Evolutionary conservation across 257 asterid species (phyloP).

Genomic region (Lithospermum erythrorhizon): DNA sequence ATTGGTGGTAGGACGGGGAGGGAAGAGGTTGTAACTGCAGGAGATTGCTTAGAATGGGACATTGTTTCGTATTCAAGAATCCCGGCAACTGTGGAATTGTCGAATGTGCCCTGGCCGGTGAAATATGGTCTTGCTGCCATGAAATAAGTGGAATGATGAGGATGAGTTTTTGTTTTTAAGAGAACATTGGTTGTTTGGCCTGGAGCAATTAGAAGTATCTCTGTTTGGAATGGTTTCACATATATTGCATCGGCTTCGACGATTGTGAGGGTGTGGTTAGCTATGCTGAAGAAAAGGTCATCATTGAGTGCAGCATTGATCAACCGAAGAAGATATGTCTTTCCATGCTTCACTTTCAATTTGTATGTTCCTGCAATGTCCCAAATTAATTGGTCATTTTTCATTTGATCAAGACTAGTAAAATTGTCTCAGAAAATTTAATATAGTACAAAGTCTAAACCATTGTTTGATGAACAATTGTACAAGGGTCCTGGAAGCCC

Average conservation of each 20-base stretch:
- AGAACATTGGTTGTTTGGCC: conserved; percentile 58
- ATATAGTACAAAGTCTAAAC: not conserved
- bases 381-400: not conserved
- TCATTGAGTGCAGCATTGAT: conserved; percentile 81
- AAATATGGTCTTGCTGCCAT: conserved; percentile 58
- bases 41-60: conserved; percentile 10
- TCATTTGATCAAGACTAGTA: not conserved
- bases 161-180: conserved; percentile 28
- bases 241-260: conserved; percentile 56
- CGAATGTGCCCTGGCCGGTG: conserved; percentile 50
- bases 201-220: conserved; percentile 27
- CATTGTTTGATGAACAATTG: conserved; percentile 52
- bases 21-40: conserved; percentile 7
- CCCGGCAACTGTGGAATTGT: conserved; percentile 47
- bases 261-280: conserved; percentile 42
- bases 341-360: conserved; percentile 49
- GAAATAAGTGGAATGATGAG: conserved; percentile 23
- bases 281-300: conserved; percentile 48
- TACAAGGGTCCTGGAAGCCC: conserved; percentile 53
- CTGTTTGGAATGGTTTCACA: conserved; percentile 48
- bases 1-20: conserved; percentile 48
- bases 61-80: conserved; percentile 27
- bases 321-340: conserved; percentile 52
- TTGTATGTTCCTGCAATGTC: conserved; percentile 38
- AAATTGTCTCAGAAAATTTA: not conserved